Percentiles rank a stretch among this genome's conserved stretches.
phyloP scores from a whole-genome alignment of 768 basidiomycete species.

The Lactarius vividus region DNA sequence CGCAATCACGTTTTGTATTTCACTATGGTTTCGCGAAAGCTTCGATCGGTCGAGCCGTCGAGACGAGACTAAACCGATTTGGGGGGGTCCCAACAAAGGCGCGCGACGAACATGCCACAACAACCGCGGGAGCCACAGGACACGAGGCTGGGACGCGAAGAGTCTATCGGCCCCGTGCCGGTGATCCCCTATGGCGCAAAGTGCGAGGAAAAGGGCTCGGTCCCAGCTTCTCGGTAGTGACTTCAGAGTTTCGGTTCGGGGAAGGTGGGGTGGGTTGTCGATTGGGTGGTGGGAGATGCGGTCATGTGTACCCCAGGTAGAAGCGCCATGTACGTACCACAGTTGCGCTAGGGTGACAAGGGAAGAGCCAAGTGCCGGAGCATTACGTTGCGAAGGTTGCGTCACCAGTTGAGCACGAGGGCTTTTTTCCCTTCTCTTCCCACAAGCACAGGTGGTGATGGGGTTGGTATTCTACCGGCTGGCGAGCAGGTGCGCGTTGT shows the following conservation, averaged over 20 bases:
- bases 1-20: constrained; percentile 2
- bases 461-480: not conserved
- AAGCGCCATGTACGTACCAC: not conserved
- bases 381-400: not conserved
- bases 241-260: not conserved
- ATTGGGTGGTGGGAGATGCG: not conserved
- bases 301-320: not conserved
- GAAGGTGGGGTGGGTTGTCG: not conserved
- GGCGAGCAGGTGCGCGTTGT: not conserved
- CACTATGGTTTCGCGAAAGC: not conserved
- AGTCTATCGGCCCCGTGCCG: constrained; percentile 1
- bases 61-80: constrained; percentile 16
- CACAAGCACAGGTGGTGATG: not conserved
- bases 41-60: constrained; percentile 12
- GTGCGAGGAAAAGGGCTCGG: not conserved
- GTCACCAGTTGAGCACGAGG: not conserved
- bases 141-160: not conserved
- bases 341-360: not conserved
- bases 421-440: not conserved
- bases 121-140: not conserved
- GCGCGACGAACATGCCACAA: not conserved
- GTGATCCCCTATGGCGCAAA: not conserved
- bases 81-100: not conserved
- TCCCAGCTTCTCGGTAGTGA: not conserved
- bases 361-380: not conserved